Evolutionary conservation across 352 stramenopile species (phyloP).

Genomic region (Pythium dissimile): DNA sequence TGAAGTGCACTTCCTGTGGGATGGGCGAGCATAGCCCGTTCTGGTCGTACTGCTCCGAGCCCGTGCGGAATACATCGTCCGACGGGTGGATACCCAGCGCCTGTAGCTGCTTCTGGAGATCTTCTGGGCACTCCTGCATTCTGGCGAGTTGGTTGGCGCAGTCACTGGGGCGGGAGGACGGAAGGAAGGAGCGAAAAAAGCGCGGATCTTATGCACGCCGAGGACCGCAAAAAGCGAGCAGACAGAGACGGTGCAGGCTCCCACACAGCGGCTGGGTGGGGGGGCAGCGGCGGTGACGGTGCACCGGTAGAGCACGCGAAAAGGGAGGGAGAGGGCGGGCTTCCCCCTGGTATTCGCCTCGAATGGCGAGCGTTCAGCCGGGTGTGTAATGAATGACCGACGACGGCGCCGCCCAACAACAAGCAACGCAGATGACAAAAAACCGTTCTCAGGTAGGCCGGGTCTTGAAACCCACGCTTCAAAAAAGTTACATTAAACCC

Average conservation of each 20-base stretch:
- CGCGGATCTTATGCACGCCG: neutral
- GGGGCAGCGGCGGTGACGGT: neutral
- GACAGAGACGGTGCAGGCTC: neutral
- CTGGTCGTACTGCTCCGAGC: constrained; percentile 70
- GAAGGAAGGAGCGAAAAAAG: no score
- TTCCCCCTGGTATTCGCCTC: neutral
- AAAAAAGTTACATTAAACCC: neutral
- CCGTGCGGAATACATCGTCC: constrained; percentile 80
- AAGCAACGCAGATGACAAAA: constrained; percentile 16
- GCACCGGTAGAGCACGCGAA: no score
- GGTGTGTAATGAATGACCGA: constrained; percentile 21
- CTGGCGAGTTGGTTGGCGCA: no score
- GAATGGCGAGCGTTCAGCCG: constrained; percentile 2
- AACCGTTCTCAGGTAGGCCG: constrained; percentile 11
- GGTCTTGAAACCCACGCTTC: neutral
- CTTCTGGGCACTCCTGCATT: constrained; percentile 63
- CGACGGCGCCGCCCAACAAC: constrained; percentile 6
- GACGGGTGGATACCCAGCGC: constrained; percentile 78
- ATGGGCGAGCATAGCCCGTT: constrained; percentile 80
- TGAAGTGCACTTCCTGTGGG: constrained; percentile 83
- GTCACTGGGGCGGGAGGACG: no score
- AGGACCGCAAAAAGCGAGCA: neutral
- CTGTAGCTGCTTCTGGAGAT: constrained; percentile 76
- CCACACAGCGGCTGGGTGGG: neutral
- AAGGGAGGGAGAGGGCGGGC: neutral